A percentile compares a stretch with the other conserved stretches of the same genome.
Evolutionary conservation across 257 asterid genomes (phyloP).

Genomic region (Mitragyna speciosa): DNA sequence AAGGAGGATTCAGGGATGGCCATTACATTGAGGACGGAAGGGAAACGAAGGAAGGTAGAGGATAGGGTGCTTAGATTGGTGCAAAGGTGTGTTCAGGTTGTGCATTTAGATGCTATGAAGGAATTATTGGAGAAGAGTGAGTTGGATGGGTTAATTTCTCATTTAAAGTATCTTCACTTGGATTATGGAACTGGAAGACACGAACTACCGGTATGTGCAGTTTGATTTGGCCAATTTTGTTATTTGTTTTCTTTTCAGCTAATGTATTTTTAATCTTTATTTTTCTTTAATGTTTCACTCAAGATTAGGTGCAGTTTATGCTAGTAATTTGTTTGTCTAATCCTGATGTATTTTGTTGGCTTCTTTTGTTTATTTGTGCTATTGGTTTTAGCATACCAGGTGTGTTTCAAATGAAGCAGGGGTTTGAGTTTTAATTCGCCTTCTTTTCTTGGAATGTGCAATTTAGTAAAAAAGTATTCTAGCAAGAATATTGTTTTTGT

Average conservation of each 20-base stretch:
- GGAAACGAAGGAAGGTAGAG: slow-evolving; percentile 42
- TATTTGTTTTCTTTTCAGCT: neutral
- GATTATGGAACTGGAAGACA: slow-evolving; percentile 67
- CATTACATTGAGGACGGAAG: slow-evolving; percentile 48
- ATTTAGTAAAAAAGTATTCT: neutral
- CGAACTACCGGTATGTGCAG: slow-evolving; percentile 70
- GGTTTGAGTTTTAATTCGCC: neutral
- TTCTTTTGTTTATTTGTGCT: neutral
- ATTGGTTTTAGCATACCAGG: neutral
- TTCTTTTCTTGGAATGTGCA: neutral
- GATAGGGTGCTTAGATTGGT: slow-evolving; percentile 59
- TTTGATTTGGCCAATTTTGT: slow-evolving; percentile 3
- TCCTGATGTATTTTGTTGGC: neutral
- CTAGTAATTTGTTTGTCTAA: neutral
- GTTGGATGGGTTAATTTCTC: slow-evolving; percentile 59
- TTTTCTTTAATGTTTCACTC: neutral
- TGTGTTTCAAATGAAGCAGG: neutral
- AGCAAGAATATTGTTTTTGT: neutral
- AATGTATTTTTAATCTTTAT: neutral
- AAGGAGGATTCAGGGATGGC: slow-evolving; percentile 61
- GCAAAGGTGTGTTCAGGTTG: slow-evolving; percentile 69
- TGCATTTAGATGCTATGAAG: slow-evolving; percentile 76
- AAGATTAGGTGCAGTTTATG: neutral
- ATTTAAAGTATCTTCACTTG: slow-evolving; percentile 73
- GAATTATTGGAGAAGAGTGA: slow-evolving; percentile 55